phyloP scores from a whole-genome alignment of 2,329 filamentous ascomycete species.

The Aspergillus flavus region DNA sequence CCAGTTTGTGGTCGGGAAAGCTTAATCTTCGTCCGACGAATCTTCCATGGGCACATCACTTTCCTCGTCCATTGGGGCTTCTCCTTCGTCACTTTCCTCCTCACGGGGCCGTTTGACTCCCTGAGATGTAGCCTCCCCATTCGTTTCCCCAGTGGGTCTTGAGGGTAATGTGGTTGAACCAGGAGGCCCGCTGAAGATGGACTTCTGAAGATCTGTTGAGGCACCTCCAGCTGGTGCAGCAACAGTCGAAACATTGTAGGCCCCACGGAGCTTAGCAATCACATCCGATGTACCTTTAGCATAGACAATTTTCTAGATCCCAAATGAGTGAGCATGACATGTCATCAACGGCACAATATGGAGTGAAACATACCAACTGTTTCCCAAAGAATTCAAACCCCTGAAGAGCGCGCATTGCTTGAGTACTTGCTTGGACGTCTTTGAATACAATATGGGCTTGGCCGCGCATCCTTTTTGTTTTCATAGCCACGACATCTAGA shows the following conservation, averaged over 20 bases:
- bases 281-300: conserved; percentile 87
- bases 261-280: conserved; percentile 88
- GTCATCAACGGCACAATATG: background rate
- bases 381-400: conserved; percentile 83
- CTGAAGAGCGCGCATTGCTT: conserved; percentile 87
- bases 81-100: conserved; percentile 59
- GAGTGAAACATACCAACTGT: conserved; percentile 69
- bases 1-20: background rate
- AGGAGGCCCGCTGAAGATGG: conserved; percentile 71
- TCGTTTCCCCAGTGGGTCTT: conserved; percentile 52
- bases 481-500: conserved; percentile 86
- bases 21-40: conserved; percentile 72
- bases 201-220: conserved; percentile 75
- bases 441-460: conserved; percentile 92
- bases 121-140: conserved; percentile 56
- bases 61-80: conserved; percentile 66
- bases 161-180: conserved; percentile 47
- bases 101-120: conserved; percentile 70
- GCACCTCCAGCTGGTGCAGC: conserved; percentile 59
- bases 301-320: conserved; percentile 78
- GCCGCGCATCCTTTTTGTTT: conserved; percentile 89
- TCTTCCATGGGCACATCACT: conserved; percentile 70
- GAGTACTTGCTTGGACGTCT: conserved; percentile 87
- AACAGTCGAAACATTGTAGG: conserved; percentile 69
- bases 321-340: conserved; percentile 6